Evolutionary conservation across 2,329 filamentous ascomycete species (phyloP).

Genomic region (Colletotrichum chrysophilum): DNA sequence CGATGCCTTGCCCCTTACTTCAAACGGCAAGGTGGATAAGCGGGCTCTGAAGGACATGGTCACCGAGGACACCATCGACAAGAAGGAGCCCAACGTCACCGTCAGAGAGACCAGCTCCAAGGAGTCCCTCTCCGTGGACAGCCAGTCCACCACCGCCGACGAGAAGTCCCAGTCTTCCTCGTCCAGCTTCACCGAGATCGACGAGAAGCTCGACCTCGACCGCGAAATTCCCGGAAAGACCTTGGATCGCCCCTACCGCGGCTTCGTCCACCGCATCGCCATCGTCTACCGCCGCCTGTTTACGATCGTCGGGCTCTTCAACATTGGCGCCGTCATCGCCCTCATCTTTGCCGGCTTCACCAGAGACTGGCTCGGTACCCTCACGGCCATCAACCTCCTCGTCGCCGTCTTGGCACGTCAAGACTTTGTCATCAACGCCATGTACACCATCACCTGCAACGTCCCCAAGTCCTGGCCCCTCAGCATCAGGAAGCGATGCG

Average conservation of each 20-base stretch:
- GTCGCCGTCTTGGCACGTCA: slow-evolving; percentile 56
- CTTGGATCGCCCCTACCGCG: slow-evolving; percentile 40
- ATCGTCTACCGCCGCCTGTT: slow-evolving; percentile 63
- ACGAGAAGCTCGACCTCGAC: slow-evolving; percentile 10
- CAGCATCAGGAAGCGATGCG: slow-evolving; percentile 49
- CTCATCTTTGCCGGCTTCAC: slow-evolving; percentile 35
- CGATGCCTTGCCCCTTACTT: slow-evolving; percentile 51
- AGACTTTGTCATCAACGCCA: slow-evolving; percentile 55
- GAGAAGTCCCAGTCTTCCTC: background rate
- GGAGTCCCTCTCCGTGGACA: background rate
- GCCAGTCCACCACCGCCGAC: background rate
- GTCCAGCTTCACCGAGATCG: slow-evolving; percentile 12
- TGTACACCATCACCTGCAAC: slow-evolving; percentile 52
- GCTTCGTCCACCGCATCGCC: slow-evolving; percentile 49
- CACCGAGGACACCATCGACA: background rate
- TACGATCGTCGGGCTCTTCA: slow-evolving; percentile 54
- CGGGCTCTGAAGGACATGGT: slow-evolving; percentile 43
- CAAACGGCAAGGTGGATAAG: slow-evolving; percentile 64
- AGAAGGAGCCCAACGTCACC: background rate
- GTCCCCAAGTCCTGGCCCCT: slow-evolving; percentile 52
- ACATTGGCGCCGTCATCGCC: slow-evolving; percentile 51
- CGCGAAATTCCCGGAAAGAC: slow-evolving; percentile 44
- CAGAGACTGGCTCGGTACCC: slow-evolving; percentile 37
- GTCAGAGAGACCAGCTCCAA: background rate
- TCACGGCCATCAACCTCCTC: slow-evolving; percentile 54